Conservation (phyloP, 2,329 filamentous ascomycete genomes). For the Ustulina deusta region DNA sequence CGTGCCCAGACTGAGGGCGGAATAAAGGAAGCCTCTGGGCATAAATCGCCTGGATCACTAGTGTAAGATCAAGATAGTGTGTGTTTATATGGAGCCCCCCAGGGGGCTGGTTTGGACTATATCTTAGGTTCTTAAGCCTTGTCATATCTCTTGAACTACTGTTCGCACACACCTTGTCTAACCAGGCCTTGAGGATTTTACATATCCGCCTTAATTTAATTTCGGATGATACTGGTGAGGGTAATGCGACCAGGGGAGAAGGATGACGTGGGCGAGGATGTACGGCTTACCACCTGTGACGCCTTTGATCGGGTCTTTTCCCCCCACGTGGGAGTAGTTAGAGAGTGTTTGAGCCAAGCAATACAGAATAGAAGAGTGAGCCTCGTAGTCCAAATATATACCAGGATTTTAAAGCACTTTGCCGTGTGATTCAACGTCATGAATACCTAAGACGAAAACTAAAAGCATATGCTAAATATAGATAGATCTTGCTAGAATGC, state of each 20-base stretch:
- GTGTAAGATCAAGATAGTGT: not conserved
- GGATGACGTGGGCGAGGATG: slow-evolving; percentile 1
- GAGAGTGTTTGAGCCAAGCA: not conserved
- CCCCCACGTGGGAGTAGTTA: not conserved
- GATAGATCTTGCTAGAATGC: slow-evolving; percentile 6
- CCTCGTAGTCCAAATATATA: not conserved
- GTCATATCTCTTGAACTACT: not conserved
- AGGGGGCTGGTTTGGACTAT: not conserved
- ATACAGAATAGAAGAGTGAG: not conserved
- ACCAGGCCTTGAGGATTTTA: not conserved
- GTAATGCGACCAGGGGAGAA: slow-evolving; percentile 13
- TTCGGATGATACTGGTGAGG: not conserved
- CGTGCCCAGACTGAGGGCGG: slow-evolving; percentile 1
- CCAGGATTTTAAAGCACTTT: not conserved
- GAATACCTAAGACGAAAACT: slow-evolving; percentile 1
- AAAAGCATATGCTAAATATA: slow-evolving; percentile 1
- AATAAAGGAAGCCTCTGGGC: not conserved
- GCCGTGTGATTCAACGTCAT: not conserved
- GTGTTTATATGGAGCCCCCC: not conserved
- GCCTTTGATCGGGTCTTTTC: not conserved
- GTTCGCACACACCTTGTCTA: not conserved
- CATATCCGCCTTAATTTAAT: slow-evolving; percentile 9
- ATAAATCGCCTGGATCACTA: slow-evolving; percentile 5
- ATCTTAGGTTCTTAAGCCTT: not conserved
- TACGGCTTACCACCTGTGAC: not conserved